Percentiles rank a stretch among this genome's conserved stretches.
Evolutionary conservation across 2,329 filamentous ascomycete genomes (phyloP).

Genomic region (Passalora sequoiae): DNA sequence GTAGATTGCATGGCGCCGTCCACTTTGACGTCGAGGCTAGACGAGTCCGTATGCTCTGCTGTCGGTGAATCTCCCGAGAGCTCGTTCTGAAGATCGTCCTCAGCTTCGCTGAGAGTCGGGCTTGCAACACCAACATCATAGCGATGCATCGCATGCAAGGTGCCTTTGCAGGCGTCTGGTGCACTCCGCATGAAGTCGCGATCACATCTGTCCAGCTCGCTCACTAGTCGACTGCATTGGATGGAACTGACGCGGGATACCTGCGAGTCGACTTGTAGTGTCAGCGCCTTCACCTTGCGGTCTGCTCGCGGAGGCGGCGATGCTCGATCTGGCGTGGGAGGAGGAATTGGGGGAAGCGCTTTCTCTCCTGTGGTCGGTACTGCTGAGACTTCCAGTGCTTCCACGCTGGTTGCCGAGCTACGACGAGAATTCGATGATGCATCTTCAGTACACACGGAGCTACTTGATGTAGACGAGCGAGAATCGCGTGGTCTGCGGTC

Average conservation of each 20-base stretch:
- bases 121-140: slow-evolving; percentile 23
- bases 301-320: not conserved
- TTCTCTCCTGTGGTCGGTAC: slow-evolving; percentile 14
- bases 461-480: slow-evolving; percentile 34
- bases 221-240: slow-evolving; percentile 17
- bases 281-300: slow-evolving; percentile 9
- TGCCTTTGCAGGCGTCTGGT: slow-evolving; percentile 3
- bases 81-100: slow-evolving; percentile 34
- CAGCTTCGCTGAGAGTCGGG: slow-evolving; percentile 46
- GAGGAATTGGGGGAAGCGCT: slow-evolving; percentile 15
- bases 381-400: slow-evolving; percentile 8
- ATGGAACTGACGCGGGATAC: not conserved
- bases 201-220: slow-evolving; percentile 22
- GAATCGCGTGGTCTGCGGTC: slow-evolving; percentile 12
- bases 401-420: slow-evolving; percentile 28
- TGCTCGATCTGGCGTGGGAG: slow-evolving; percentile 1
- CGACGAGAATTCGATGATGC: slow-evolving; percentile 38
- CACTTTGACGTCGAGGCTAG: not conserved
- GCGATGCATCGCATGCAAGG: not conserved
- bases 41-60: slow-evolving; percentile 23
- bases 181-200: slow-evolving; percentile 21
- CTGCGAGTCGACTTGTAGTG: not conserved
- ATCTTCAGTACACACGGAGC: slow-evolving; percentile 31
- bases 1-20: not conserved
- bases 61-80: too few relatives aligned